phyloP scores from a whole-genome alignment of 2,329 filamentous ascomycete species.

The Curvularia hawaiiensis region DNA sequence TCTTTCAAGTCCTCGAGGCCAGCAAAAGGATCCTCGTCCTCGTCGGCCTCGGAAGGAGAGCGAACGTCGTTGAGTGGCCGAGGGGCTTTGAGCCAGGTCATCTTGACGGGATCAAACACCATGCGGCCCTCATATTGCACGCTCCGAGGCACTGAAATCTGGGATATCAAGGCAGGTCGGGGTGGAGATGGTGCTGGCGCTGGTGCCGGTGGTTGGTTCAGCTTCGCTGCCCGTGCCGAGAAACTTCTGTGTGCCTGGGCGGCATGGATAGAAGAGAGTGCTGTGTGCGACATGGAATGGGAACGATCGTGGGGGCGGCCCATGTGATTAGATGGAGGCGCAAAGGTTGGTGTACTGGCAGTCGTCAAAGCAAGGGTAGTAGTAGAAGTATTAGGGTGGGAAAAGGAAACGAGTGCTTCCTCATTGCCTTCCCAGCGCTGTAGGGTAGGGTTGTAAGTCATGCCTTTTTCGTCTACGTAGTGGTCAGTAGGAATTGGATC shows the following conservation, averaged over 20 bases:
- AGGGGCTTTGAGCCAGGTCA: conserved; percentile 91
- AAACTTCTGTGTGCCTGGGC: conserved; percentile 48
- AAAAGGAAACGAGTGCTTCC: conserved; percentile 79
- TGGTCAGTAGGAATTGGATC: conserved; percentile 14
- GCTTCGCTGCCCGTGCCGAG: conserved; percentile 41
- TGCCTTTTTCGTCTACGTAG: conserved; percentile 79
- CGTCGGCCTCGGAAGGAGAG: conserved; percentile 65
- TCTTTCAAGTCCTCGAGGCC: conserved; percentile 94
- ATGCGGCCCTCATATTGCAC: conserved; percentile 96
- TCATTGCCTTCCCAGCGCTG: conserved; percentile 98
- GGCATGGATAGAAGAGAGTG: conserved; percentile 37
- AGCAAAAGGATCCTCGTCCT: conserved; percentile 92
- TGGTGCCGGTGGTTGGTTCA: conserved; percentile 46
- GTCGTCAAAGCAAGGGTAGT: conserved; percentile 48
- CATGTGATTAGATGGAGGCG: conserved; percentile 37
- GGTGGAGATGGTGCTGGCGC: conserved; percentile 55
- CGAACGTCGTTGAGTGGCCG: conserved; percentile 42
- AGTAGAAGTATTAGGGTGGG: conserved; percentile 53
- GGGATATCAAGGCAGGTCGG: conserved; percentile 84
- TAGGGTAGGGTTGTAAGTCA: conserved; percentile 89
- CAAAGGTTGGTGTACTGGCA: conserved; percentile 49
- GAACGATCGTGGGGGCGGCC: conserved; percentile 42
- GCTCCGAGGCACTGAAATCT: conserved; percentile 79
- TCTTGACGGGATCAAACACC: conserved; percentile 95
- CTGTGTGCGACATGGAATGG: conserved; percentile 51